Percentiles rank a stretch among this genome's conserved stretches.
Conservation (phyloP, 768 basidiomycete species). For the Russula dissimulans region DNA sequence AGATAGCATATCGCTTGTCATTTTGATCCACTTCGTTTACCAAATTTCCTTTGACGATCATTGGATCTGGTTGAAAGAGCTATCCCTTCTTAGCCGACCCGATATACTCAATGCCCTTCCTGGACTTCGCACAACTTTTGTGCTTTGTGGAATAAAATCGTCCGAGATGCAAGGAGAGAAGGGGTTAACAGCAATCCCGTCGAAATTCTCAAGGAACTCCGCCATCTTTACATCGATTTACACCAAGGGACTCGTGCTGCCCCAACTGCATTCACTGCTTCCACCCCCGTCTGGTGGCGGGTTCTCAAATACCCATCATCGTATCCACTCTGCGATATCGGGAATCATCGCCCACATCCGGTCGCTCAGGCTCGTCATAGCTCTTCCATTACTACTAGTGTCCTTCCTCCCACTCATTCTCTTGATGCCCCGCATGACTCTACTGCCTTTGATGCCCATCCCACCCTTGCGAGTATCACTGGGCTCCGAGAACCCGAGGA, state of each 20-base stretch:
- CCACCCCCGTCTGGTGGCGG: background rate
- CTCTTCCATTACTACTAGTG: too few species aligned
- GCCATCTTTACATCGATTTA: background rate
- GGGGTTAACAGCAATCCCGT: too few species aligned
- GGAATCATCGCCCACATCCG: background rate
- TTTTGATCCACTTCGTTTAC: background rate
- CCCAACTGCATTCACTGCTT: background rate
- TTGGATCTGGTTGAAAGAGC: background rate
- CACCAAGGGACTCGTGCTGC: background rate
- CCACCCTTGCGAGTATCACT: too few species aligned
- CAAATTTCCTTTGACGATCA: background rate
- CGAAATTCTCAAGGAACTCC: background rate
- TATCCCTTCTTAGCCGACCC: background rate
- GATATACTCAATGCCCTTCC: background rate
- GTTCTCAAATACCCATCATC: background rate
- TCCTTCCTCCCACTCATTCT: too few species aligned
- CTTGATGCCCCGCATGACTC: too few species aligned
- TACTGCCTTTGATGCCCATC: too few species aligned
- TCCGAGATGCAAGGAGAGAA: background rate
- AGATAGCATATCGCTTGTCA: background rate
- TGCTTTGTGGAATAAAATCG: background rate
- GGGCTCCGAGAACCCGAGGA: too few species aligned
- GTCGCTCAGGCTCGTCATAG: too few species aligned
- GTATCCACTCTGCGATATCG: background rate
- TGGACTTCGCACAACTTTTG: background rate